Conservation (phyloP, 2,329 filamentous ascomycete genomes). For the Beauveria bassiana region DNA sequence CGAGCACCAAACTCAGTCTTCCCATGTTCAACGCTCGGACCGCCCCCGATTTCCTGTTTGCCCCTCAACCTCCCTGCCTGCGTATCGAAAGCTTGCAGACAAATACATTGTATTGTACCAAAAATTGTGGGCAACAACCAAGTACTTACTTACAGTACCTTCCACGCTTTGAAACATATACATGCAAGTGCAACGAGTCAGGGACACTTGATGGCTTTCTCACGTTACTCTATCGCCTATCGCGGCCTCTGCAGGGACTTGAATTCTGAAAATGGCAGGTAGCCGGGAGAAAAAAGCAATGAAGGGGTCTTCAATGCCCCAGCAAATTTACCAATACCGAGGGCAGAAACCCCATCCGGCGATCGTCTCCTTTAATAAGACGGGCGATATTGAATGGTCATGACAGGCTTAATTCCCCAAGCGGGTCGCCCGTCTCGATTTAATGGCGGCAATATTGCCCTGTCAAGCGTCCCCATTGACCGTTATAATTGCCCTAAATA, state of each 20-base stretch:
- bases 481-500: neutral
- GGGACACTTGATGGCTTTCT: too few species aligned
- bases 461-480: neutral
- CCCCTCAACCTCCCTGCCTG: neutral
- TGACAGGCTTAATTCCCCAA: neutral
- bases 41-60: neutral
- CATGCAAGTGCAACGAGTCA: too few species aligned
- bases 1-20: neutral
- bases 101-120: neutral
- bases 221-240: too few species aligned
- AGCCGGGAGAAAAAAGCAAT: too few species aligned
- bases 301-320: neutral
- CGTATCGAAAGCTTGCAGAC: neutral
- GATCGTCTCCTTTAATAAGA: neutral
- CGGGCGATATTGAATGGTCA: neutral
- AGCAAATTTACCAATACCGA: neutral
- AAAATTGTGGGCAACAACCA: too few species aligned
- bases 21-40: neutral
- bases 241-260: too few species aligned
- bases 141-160: too few species aligned
- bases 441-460: neutral
- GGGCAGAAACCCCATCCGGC: neutral
- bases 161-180: neutral
- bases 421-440: neutral
- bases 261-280: too few species aligned